Percentiles rank a stretch among this genome's conserved stretches.
Evolutionary conservation across 164 flowering plant genomes (phyloP).

Genomic region (Tinospora cordifolia): DNA sequence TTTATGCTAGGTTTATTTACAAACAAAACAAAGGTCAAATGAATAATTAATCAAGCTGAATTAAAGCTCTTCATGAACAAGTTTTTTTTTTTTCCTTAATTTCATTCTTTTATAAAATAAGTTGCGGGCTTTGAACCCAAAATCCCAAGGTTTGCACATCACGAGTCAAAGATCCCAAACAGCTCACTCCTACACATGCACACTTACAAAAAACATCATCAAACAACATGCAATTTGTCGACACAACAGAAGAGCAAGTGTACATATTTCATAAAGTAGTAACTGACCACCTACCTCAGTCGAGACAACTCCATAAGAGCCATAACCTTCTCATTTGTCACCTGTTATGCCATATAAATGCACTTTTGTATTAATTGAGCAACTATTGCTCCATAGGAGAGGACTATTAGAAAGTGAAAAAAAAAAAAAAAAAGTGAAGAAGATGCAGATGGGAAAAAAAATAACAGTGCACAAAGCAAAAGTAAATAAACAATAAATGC

Average conservation of each 20-base stretch:
- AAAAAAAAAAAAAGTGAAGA: not conserved
- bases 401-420: not conserved
- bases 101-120: too few relatives aligned
- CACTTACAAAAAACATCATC: not conserved
- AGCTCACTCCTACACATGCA: too few relatives aligned
- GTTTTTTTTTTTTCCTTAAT: too few relatives aligned
- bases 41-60: not conserved
- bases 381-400: not conserved
- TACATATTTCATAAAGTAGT: conserved; percentile 54
- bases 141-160: too few relatives aligned
- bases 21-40: not conserved
- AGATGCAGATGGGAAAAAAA: not conserved
- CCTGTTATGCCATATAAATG: conserved; percentile 37
- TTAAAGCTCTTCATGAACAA: not conserved
- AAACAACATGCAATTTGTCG: not conserved
- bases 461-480: too few relatives aligned
- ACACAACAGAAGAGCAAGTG: not conserved
- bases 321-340: conserved; percentile 86
- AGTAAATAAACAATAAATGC: too few relatives aligned
- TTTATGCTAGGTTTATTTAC: not conserved
- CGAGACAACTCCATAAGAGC: conserved; percentile 90
- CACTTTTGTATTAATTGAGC: conserved; percentile 3
- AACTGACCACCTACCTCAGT: conserved; percentile 55
- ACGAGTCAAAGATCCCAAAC: too few relatives aligned
- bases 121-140: too few relatives aligned